Conservation (phyloP, 495 filamentous ascomycete species). For the Aspergillus leporis region DNA sequence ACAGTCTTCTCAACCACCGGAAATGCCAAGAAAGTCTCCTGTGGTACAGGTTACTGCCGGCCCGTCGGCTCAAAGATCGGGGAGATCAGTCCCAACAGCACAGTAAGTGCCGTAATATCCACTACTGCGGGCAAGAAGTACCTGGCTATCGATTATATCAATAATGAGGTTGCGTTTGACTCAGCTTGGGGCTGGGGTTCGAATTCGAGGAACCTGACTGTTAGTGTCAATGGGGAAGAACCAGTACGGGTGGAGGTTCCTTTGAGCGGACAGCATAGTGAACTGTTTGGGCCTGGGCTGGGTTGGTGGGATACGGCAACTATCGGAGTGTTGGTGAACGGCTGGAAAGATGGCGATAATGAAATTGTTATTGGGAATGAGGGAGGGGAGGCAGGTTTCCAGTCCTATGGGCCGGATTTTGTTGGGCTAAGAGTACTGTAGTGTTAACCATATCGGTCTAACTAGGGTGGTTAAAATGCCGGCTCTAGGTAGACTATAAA, state of each 20-base stretch:
- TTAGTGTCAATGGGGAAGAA: slow-evolving; percentile 40
- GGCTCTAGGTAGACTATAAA: too few relatives aligned
- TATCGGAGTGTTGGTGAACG: slow-evolving; percentile 42
- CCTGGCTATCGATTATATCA: slow-evolving; percentile 49
- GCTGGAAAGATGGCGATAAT: slow-evolving; percentile 44
- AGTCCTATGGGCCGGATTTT: slow-evolving; percentile 42
- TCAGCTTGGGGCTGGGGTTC: slow-evolving; percentile 42
- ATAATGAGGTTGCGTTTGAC: slow-evolving; percentile 51
- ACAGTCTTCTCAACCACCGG: slow-evolving; percentile 37
- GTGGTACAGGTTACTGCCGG: slow-evolving; percentile 30
- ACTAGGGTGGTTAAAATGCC: too few relatives aligned
- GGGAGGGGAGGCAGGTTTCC: slow-evolving; percentile 27
- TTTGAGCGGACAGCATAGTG: slow-evolving; percentile 46
- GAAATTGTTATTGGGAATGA: slow-evolving; percentile 42
- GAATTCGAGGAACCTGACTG: slow-evolving; percentile 49
- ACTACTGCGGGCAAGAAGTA: slow-evolving; percentile 36
- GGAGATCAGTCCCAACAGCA: slow-evolving; percentile 25
- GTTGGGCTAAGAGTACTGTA: slow-evolving; percentile 31
- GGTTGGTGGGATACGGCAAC: slow-evolving; percentile 52
- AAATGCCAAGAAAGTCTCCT: slow-evolving; percentile 29
- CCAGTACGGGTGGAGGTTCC: slow-evolving; percentile 49
- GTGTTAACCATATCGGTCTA: background rate
- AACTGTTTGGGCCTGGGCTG: slow-evolving; percentile 41
- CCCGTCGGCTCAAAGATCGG: slow-evolving; percentile 47
- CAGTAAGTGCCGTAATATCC: slow-evolving; percentile 26